phyloP scores from a whole-genome alignment of 75 land plant species.

The Pinus tabuliformis region DNA sequence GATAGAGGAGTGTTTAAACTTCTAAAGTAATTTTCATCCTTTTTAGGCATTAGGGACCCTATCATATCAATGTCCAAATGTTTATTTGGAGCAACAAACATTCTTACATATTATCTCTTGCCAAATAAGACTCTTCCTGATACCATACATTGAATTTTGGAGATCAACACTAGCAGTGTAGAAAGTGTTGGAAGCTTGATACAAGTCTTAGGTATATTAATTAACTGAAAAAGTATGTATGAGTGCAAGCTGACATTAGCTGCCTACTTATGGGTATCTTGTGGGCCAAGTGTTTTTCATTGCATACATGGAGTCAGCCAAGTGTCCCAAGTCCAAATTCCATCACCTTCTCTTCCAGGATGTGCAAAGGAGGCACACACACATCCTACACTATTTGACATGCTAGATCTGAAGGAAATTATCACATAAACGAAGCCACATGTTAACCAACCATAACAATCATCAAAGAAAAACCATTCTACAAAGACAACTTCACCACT shows the following conservation, averaged over 20 bases:
- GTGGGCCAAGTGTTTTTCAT: background rate
- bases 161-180: slow-evolving; percentile 75
- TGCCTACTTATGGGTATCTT: background rate
- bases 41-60: slow-evolving; percentile 73
- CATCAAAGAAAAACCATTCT: slow-evolving; percentile 27
- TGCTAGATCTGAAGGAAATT: slow-evolving; percentile 11
- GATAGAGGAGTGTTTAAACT: background rate
- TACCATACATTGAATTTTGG: slow-evolving; percentile 66
- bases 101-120: slow-evolving; percentile 83
- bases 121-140: slow-evolving; percentile 82
- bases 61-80: slow-evolving; percentile 71
- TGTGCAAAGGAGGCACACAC: slow-evolving; percentile 33
- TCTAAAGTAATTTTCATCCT: background rate
- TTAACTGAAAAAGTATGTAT: too few species aligned
- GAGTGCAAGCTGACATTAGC: background rate
- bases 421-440: slow-evolving; percentile 19
- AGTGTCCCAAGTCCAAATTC: slow-evolving; percentile 42
- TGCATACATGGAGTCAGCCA: slow-evolving; percentile 79
- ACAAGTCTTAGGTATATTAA: slow-evolving; percentile 61
- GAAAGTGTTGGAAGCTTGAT: slow-evolving; percentile 74
- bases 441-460: slow-evolving; percentile 19
- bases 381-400: slow-evolving; percentile 17
- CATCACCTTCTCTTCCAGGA: slow-evolving; percentile 49
- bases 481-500: slow-evolving; percentile 30
- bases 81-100: slow-evolving; percentile 75